Conservation (phyloP, 179 eudicot genomes). For the Actinidia chinensis region DNA sequence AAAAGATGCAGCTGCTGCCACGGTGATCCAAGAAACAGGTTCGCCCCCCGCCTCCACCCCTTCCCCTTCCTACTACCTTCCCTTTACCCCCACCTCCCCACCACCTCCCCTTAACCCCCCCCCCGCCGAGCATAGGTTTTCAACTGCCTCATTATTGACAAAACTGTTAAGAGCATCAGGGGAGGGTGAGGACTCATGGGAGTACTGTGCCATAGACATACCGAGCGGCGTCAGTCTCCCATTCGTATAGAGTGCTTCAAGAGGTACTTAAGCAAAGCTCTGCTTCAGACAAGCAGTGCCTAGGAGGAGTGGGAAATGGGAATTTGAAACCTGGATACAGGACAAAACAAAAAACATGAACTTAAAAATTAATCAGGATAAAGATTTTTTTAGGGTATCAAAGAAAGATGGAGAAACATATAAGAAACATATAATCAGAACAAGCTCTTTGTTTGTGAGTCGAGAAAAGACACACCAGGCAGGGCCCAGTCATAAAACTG, state of each 20-base stretch:
- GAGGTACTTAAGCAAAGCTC: slow-evolving; percentile 70
- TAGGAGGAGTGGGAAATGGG: slow-evolving; percentile 92
- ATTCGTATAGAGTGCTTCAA: slow-evolving; percentile 74
- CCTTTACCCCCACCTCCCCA: too few relatives aligned
- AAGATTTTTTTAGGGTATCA: too few relatives aligned
- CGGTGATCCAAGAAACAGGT: slow-evolving; percentile 68
- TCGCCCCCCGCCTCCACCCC: too few relatives aligned
- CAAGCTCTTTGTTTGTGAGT: neutral
- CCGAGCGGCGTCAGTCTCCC: slow-evolving; percentile 80
- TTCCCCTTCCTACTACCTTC: too few relatives aligned
- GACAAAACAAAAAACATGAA: slow-evolving; percentile 1
- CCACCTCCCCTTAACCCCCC: too few relatives aligned
- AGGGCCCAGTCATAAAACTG: neutral
- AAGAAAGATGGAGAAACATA: neutral
- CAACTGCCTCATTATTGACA: slow-evolving; percentile 47
- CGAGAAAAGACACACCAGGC: neutral
- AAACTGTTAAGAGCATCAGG: slow-evolving; percentile 76
- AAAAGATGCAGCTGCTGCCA: slow-evolving; percentile 87
- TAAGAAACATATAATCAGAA: neutral
- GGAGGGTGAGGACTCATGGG: slow-evolving; percentile 93
- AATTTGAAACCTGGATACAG: slow-evolving; percentile 61
- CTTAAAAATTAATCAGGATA: neutral
- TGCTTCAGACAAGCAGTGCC: slow-evolving; percentile 58
- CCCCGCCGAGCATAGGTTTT: slow-evolving; percentile 38
- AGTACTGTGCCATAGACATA: slow-evolving; percentile 76